Evolutionary conservation across 164 flowering plant species (phyloP).

Genomic region (Vitis riparia): DNA sequence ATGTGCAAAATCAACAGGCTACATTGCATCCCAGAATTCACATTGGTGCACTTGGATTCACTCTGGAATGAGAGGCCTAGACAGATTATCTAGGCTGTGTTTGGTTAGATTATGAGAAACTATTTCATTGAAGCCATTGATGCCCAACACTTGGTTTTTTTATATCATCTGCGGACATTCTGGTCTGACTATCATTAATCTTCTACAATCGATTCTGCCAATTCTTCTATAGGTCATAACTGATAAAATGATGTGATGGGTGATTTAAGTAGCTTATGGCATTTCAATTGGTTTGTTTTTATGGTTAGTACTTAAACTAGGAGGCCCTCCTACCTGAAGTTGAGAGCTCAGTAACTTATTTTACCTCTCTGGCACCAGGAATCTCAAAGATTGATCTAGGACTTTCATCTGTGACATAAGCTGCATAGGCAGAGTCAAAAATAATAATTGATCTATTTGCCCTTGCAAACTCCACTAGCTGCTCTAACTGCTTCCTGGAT

Average conservation of each 20-base stretch:
- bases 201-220: neutral
- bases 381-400: conserved; percentile 75
- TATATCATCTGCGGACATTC: neutral
- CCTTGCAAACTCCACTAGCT: conserved; percentile 72
- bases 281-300: neutral
- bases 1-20: neutral
- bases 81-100: neutral
- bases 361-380: conserved; percentile 85
- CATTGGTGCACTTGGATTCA: neutral
- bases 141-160: neutral
- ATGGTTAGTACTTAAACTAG: too few species aligned
- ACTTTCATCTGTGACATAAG: conserved; percentile 69
- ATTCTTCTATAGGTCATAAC: neutral
- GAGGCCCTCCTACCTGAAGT: too few species aligned
- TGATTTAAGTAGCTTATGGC: neutral
- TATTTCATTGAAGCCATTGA: too few species aligned
- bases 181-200: neutral
- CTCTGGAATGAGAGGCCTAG: neutral
- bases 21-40: neutral
- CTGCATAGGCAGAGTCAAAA: conserved; percentile 78
- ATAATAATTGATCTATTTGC: conserved; percentile 78
- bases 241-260: neutral
- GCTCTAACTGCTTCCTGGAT: conserved; percentile 57
- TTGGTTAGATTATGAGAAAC: neutral
- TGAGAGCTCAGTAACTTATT: too few species aligned